Evolutionary conservation across 495 filamentous ascomycete genomes (phyloP).

Genomic region (Talaromyces trachyspermus): DNA sequence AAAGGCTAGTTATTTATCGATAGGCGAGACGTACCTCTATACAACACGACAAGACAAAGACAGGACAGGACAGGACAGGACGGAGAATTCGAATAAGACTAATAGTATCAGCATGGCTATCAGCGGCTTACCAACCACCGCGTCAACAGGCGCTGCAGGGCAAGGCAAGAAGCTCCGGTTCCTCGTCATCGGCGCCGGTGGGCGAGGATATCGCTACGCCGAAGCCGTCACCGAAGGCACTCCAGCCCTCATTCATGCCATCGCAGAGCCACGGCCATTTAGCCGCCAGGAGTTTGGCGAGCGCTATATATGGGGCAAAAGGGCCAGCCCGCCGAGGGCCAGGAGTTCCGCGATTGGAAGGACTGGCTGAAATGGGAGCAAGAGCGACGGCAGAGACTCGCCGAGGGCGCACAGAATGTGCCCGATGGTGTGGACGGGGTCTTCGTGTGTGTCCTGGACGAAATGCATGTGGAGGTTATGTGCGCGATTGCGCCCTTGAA

Average conservation of each 20-base stretch:
- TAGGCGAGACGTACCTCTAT: too few species aligned
- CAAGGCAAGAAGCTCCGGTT: slow-evolving; percentile 34
- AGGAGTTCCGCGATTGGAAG: slow-evolving; percentile 67
- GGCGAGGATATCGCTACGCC: slow-evolving; percentile 72
- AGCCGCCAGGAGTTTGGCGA: slow-evolving; percentile 63
- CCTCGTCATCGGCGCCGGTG: slow-evolving; percentile 83
- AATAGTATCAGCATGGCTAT: neutral
- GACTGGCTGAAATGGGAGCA: slow-evolving; percentile 62
- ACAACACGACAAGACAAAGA: too few species aligned
- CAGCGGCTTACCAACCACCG: neutral
- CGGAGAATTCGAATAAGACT: too few species aligned
- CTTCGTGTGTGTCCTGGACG: slow-evolving; percentile 84
- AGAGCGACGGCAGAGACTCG: slow-evolving; percentile 34
- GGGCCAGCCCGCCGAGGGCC: slow-evolving; percentile 37
- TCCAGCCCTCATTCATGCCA: slow-evolving; percentile 59
- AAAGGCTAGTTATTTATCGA: too few species aligned
- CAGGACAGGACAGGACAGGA: too few species aligned
- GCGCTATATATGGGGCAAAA: slow-evolving; percentile 59
- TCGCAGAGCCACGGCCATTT: slow-evolving; percentile 74
- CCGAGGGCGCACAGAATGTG: slow-evolving; percentile 6
- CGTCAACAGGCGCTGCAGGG: neutral
- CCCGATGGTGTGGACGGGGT: slow-evolving; percentile 57
- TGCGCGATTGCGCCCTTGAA: slow-evolving; percentile 57
- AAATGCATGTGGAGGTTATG: slow-evolving; percentile 77
- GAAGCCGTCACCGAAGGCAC: slow-evolving; percentile 52